These are phyloP conservation scores for Malania oleifera DNA, from an alignment of 164 flowering plant genomes.

Conservation along the genomic window DNA sequence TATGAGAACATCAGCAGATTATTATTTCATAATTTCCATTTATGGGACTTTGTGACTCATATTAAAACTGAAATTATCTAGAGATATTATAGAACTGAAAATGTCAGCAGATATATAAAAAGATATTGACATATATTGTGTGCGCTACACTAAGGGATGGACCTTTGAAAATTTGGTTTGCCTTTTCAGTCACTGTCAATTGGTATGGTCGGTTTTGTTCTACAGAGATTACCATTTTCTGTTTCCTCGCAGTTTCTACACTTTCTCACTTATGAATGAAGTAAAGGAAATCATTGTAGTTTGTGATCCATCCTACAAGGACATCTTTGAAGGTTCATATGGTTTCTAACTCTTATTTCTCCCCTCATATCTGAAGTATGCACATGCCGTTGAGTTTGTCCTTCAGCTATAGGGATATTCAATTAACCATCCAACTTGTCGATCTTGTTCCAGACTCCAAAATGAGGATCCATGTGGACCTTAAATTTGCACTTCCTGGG, in stretches of 20 bases:
- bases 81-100: no score
- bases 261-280: conserved; percentile 69
- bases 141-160: neutral
- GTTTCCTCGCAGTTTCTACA: conserved; percentile 65
- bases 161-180: neutral
- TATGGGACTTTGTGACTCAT: no score
- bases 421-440: neutral
- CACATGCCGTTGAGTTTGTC: neutral
- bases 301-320: conserved; percentile 93
- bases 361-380: neutral
- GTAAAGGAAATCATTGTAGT: conserved; percentile 95
- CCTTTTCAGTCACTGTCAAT: neutral
- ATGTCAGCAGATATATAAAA: no score
- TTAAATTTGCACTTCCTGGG: conserved; percentile 89
- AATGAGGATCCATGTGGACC: conserved; percentile 49
- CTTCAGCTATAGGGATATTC: neutral
- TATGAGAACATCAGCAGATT: no score
- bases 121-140: no score
- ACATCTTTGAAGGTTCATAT: conserved; percentile 80
- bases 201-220: neutral
- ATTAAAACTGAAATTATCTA: no score
- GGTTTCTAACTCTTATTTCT: neutral
- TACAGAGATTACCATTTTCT: conserved; percentile 7
- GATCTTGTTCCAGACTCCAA: conserved; percentile 42
- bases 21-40: no score